These are phyloP conservation scores for Pseudocercospora eumusae DNA, from an alignment of 2,329 filamentous ascomycete species.

Conservation along the genomic window DNA sequence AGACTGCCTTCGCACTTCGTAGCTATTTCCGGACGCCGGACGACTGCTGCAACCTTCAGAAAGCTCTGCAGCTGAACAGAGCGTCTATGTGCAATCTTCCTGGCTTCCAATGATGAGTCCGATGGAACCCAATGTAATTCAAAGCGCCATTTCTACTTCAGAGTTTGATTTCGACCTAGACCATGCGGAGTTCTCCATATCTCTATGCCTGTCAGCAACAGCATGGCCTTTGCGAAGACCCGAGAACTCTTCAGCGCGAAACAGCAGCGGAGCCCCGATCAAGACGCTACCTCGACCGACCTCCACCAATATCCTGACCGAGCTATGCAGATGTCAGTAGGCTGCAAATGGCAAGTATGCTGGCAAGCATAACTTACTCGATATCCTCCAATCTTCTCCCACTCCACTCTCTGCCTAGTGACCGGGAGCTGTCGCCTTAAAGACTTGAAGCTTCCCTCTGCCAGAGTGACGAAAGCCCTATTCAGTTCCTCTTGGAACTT, in stretches of 20 bases:
- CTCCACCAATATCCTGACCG: slow-evolving; percentile 56
- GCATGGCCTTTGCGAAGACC: background rate
- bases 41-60: too few species aligned
- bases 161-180: background rate
- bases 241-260: background rate
- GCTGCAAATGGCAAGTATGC: slow-evolving; percentile 20
- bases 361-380: slow-evolving; percentile 57
- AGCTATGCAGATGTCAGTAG: slow-evolving; percentile 33
- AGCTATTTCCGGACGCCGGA: too few species aligned
- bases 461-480: slow-evolving; percentile 80
- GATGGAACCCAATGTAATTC: too few species aligned
- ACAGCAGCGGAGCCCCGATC: background rate
- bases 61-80: too few species aligned
- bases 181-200: background rate
- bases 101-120: too few species aligned
- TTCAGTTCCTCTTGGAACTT: slow-evolving; percentile 97
- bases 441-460: slow-evolving; percentile 93
- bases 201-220: background rate
- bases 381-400: slow-evolving; percentile 97
- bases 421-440: slow-evolving; percentile 90
- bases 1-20: too few species aligned
- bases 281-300: slow-evolving; percentile 42
- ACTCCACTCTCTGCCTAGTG: slow-evolving; percentile 97
- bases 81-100: too few species aligned
- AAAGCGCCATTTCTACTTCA: too few species aligned